Base-by-base conservation (phyloP, 176 grass and related monocot genomes). In the Oryza rufipogon region DNA sequence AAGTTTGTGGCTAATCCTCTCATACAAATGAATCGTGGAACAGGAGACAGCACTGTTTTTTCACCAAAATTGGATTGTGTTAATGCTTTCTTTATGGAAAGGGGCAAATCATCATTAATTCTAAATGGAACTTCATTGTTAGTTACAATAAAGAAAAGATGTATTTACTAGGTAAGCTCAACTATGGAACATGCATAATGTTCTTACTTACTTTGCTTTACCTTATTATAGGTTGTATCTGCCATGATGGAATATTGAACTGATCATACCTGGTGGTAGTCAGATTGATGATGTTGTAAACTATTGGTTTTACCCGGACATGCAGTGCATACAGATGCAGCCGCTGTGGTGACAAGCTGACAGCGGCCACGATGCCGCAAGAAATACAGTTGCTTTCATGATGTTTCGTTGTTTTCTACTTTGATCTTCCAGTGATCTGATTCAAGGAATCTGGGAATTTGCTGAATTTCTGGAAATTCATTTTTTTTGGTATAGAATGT, bases 261-360 rank as follows among this genome's bases (percentile, higher is more conserved):
- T 39, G 20, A 83, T 79, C 64, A 61, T 58, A 15, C 26, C 47
- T 78, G 34, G 73, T 81, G 54, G 54, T 20, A n/a, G 17, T 58
- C 19, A 78, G 46, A 81, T 38, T 71, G 47, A 49, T 71, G 47
- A 49, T 90, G 67, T 73, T 90, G 88, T 90, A 86, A 74, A 78
- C 46, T 86, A 82, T 56, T 68, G 67, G 81, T 58, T 69, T 5
- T 65, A 19, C 54, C 9, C 6, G 17, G 52, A 56, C 56, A n/a
- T 4, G 56, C 7, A 8, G 58, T 10, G 58, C 11, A 63, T 63
- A n/a, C 20, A 51, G 52, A 51, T 46, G 66, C 23, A 6, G 25
- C 25, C 12, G 23, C 20, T 6, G 14, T 11, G 45, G 36, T 58
- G 1, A 16, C 56, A 19, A 9, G 45, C 16, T 52, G 1, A 14